A percentile compares a stretch with the other conserved stretches of the same genome.
Evolutionary conservation across 2,329 filamentous ascomycete species (phyloP).

Genomic region (Cladophialophora chaetospira): DNA sequence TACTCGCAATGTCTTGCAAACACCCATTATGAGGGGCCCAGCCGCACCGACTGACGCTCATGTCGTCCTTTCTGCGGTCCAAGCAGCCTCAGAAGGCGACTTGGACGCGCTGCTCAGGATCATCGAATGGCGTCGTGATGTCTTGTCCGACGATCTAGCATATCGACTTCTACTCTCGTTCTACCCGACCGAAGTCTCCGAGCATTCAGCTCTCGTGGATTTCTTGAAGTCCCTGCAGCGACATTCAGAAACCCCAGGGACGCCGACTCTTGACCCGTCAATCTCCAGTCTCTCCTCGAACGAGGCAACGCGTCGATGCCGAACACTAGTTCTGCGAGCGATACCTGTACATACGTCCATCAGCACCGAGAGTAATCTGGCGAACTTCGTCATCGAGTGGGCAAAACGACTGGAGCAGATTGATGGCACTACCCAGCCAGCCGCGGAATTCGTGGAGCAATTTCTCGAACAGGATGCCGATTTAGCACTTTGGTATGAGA

Average conservation of each 20-base stretch:
- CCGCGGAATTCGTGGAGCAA: constrained; percentile 58
- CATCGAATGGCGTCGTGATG: constrained; percentile 50
- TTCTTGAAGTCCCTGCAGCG: constrained; percentile 40
- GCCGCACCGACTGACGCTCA: constrained; percentile 55
- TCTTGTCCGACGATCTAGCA: constrained; percentile 54
- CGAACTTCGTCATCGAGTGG: constrained; percentile 62
- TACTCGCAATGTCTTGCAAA: not conserved
- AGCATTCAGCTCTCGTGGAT: constrained; percentile 28
- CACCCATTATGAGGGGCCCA: constrained; percentile 40
- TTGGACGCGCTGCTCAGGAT: constrained; percentile 55
- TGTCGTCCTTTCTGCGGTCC: constrained; percentile 59
- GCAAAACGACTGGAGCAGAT: constrained; percentile 61
- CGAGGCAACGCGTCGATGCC: constrained; percentile 21
- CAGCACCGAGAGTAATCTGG: constrained; percentile 32
- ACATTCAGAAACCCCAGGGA: constrained; percentile 19
- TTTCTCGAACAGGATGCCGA: constrained; percentile 57
- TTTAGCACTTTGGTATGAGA: constrained; percentile 62
- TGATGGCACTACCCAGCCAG: constrained; percentile 59
- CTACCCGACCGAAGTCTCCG: constrained; percentile 61
- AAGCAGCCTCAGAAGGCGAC: constrained; percentile 58
- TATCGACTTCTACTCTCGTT: constrained; percentile 63
- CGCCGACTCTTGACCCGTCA: constrained; percentile 44
- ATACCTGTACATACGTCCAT: constrained; percentile 13
- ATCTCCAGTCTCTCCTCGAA: constrained; percentile 16
- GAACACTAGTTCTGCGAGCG: constrained; percentile 14